Conservation (phyloP, 2,329 filamentous ascomycete genomes). For the Pseudogymnoascus sp. region DNA sequence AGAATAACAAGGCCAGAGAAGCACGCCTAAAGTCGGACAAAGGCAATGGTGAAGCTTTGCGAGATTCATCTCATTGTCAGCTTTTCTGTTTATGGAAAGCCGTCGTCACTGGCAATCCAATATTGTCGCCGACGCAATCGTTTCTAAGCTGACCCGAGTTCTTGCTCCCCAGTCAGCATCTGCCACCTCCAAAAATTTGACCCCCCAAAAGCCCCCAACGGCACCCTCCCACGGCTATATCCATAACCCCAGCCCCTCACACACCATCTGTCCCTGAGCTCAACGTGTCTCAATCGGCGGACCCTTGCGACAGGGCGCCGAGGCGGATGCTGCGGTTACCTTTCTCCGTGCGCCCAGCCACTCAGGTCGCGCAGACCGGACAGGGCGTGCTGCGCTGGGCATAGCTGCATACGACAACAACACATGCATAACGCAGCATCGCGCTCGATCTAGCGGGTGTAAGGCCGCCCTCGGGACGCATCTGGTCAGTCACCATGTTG, state of each 20-base stretch:
- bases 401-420: conserved; percentile 4
- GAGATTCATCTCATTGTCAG: neutral
- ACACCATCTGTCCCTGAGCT: neutral
- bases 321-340: conserved; percentile 1
- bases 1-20: neutral
- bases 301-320: neutral
- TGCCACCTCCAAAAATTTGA: neutral
- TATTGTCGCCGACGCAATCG: neutral
- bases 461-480: neutral
- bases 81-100: neutral
- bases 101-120: neutral
- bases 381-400: neutral
- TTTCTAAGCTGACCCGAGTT: neutral
- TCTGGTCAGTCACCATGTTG: neutral
- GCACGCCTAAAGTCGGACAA: neutral
- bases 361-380: neutral
- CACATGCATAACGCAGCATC: conserved; percentile 5
- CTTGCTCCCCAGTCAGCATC: neutral
- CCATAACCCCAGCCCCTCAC: neutral
- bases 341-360: neutral
- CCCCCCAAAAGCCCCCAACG: neutral
- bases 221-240: conserved; percentile 3
- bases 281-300: conserved; percentile 2
- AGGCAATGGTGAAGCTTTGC: neutral
- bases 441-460: neutral